phyloP scores from a whole-genome alignment of 179 eudicot species.

The Nepenthes alata region DNA sequence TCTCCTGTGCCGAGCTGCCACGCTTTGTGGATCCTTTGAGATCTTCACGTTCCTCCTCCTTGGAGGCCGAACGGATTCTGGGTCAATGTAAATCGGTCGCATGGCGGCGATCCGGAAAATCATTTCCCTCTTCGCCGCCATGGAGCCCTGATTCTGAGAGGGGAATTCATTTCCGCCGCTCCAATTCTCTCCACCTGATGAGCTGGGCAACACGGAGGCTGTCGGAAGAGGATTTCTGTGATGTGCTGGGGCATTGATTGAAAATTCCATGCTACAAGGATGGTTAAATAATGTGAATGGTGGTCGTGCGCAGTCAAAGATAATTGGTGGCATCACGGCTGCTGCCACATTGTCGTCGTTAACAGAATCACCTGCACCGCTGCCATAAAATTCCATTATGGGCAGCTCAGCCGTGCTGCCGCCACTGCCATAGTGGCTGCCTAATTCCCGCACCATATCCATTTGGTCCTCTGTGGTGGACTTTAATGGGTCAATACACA shows the following conservation, averaged over 20 bases:
- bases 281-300: neutral
- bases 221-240: neutral
- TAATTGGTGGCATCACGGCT: neutral
- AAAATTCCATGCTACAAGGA: neutral
- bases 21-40: conserved; percentile 85
- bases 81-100: conserved; percentile 95
- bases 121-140: conserved; percentile 97
- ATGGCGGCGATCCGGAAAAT: conserved; percentile 85
- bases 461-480: neutral
- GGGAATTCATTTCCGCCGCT: neutral
- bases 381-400: neutral
- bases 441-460: neutral
- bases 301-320: neutral
- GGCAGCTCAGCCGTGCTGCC: neutral
- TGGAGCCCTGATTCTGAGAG: conserved; percentile 28
- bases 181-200: neutral
- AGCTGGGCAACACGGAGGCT: neutral
- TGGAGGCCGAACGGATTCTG: conserved; percentile 80
- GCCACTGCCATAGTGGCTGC: neutral
- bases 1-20: conserved; percentile 73
- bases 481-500: neutral
- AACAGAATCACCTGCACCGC: neutral
- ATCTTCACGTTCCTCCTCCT: conserved; percentile 81
- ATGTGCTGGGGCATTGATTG: neutral
- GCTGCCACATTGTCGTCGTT: neutral